A percentile compares a stretch with the other conserved stretches of the same genome.
Evolutionary conservation across 148 eudicot genomes (phyloP).

Genomic region (Rhododendron mucronatum): DNA sequence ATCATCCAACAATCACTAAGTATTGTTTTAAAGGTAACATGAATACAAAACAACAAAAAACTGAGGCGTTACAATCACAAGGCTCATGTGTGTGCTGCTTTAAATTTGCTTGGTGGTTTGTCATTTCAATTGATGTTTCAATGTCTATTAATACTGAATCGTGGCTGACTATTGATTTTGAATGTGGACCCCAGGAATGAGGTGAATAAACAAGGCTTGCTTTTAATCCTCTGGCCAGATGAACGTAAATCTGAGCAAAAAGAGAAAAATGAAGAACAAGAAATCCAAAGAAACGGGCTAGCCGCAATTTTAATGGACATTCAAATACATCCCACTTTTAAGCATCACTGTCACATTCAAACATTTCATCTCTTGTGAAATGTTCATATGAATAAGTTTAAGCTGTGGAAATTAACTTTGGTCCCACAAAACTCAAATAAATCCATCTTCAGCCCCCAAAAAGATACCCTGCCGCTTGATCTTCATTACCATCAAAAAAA

Average conservation of each 20-base stretch:
- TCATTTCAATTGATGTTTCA: not conserved
- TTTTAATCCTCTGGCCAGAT: not conserved
- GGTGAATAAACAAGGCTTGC: not conserved
- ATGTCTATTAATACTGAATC: not conserved
- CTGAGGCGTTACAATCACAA: not conserved
- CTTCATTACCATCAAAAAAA: conserved; percentile 76
- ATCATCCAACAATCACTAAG: not conserved
- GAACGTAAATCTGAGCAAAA: not conserved
- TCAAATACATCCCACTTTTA: not conserved
- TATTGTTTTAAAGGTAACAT: not conserved
- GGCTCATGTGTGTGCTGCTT: not conserved
- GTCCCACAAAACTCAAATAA: not conserved
- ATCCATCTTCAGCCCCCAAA: conserved; percentile 55
- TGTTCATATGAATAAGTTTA: not conserved
- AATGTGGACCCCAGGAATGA: not conserved
- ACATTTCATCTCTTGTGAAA: not conserved
- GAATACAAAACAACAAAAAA: not conserved
- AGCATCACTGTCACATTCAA: not conserved
- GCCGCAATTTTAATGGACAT: not conserved
- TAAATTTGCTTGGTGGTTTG: not conserved
- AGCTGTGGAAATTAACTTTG: not conserved
- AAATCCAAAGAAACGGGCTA: not conserved
- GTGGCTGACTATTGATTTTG: not conserved
- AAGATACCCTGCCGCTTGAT: conserved; percentile 82
- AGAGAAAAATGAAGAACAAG: not conserved